These are phyloP conservation scores for Cucumis sativus DNA, from an alignment of 306 rosid genomes.

Conservation along the genomic window Cucumber_9930_V3 NC_026655.2:20441001-20441500, in stretches of 20 bases:
- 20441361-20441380: slow-evolving; percentile 3
- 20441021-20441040: no score
- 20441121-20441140: no score
- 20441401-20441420: neutral
- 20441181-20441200: slow-evolving; percentile 26
- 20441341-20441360: slow-evolving; percentile 5
- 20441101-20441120: no score
- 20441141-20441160: no score
- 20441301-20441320: neutral
- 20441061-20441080: no score
- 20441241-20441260: slow-evolving; percentile 46
- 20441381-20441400: slow-evolving; percentile 1
- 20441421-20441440: neutral
- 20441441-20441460: no score
- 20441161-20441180: no score
- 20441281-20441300: neutral
- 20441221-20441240: slow-evolving; percentile 30
- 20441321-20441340: neutral
- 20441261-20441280: slow-evolving; percentile 25
- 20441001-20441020: no score
- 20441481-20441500: no score
- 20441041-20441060: no score
- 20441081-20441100: no score
- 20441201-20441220: slow-evolving; percentile 89
- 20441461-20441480: no score